Conservation (phyloP, 208 protist species). For the Trypanosoma platydactyli region DNA sequence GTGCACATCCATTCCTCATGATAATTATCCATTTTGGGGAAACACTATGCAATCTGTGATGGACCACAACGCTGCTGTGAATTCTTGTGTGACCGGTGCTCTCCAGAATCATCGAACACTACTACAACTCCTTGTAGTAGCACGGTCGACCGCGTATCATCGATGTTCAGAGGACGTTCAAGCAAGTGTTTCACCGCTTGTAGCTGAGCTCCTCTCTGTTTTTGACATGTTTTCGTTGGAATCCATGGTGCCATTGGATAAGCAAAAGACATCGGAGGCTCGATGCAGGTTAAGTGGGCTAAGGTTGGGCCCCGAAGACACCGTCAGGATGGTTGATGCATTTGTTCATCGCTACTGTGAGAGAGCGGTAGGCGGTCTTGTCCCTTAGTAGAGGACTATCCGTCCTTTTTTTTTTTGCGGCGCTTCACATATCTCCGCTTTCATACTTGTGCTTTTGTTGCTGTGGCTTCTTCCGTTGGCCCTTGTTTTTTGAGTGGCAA, state of each 20-base stretch:
- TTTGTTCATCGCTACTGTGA: conserved; percentile 29
- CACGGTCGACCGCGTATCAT: conserved; percentile 28
- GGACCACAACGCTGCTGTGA: conserved; percentile 21
- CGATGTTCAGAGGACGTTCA: conserved; percentile 30
- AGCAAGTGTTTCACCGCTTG: conserved; percentile 30
- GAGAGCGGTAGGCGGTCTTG: not conserved
- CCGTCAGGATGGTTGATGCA: not conserved
- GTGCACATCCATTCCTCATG: conserved; percentile 20
- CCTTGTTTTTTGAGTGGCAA: not conserved
- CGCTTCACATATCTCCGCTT: not conserved
- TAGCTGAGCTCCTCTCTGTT: conserved; percentile 31
- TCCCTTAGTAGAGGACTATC: not conserved
- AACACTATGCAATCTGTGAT: conserved; percentile 24
- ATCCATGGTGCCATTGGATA: conserved; percentile 15
- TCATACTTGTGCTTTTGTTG: not conserved
- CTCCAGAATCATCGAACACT: conserved; percentile 20
- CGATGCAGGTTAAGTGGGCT: conserved; percentile 29
- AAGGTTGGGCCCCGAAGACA: not conserved
- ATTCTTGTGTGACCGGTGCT: conserved; percentile 8
- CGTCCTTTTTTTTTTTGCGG: conserved; percentile 12
- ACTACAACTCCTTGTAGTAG: conserved; percentile 17
- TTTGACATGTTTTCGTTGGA: conserved; percentile 25
- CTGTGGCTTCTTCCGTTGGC: not conserved
- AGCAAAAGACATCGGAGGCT: not conserved
- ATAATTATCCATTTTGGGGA: conserved; percentile 5